Evolutionary conservation across 139 green algal genomes (phyloP).

Genomic region (Haematococcus sp.): DNA sequence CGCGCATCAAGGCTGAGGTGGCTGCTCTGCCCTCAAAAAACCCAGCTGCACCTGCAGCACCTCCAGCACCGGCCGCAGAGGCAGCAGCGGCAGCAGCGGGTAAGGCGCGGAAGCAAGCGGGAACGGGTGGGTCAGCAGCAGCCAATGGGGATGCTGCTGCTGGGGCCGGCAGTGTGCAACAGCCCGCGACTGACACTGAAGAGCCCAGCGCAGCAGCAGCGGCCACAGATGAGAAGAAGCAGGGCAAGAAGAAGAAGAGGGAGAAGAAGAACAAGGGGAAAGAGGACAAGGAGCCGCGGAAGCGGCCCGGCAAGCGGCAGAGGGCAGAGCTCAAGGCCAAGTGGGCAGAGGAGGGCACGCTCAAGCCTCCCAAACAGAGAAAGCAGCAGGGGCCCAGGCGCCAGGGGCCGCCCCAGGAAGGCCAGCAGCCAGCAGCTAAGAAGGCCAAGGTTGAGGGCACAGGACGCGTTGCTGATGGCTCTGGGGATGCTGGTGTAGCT

Average conservation of each 20-base stretch:
- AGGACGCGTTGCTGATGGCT: too few species aligned
- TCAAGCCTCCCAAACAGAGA: neutral
- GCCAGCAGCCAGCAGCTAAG: neutral
- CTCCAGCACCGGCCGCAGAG: neutral
- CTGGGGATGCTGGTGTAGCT: too few species aligned
- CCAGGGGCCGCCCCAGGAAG: neutral
- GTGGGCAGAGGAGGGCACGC: neutral
- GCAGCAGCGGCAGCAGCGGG: neutral
- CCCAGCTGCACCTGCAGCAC: neutral
- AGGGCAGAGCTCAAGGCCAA: slow-evolving; percentile 1
- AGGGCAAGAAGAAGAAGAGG: neutral
- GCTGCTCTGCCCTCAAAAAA: neutral
- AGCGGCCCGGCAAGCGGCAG: slow-evolving; percentile 26
- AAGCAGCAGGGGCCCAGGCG: neutral
- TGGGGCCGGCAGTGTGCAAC: too few species aligned
- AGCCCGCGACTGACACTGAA: too few species aligned
- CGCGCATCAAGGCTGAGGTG: slow-evolving; percentile 18
- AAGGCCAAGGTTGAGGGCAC: neutral
- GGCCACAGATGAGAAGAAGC: neutral
- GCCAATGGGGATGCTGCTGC: too few species aligned
- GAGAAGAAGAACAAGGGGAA: neutral
- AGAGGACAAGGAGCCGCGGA: slow-evolving; percentile 1
- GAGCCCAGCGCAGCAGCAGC: neutral
- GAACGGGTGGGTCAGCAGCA: too few species aligned
- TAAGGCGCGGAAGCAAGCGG: too few species aligned